Conservation (phyloP, 441 rosid species). For the Populus hybrid region DNA sequence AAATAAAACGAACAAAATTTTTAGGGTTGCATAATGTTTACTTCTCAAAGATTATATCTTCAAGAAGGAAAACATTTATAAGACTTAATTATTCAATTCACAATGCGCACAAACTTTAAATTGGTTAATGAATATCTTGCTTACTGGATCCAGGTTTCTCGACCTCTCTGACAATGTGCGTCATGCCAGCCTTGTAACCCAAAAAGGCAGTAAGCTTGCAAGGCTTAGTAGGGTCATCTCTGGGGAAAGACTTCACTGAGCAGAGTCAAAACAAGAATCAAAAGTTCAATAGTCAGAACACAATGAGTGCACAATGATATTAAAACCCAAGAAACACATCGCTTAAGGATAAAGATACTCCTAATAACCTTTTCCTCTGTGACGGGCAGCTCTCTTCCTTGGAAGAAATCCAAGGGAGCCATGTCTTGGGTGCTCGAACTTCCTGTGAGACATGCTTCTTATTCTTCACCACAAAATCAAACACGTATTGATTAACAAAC, state of each 20-base stretch:
- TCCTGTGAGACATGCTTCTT: slow-evolving; percentile 79
- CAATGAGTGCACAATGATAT: neutral
- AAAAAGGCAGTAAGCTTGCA: slow-evolving; percentile 83
- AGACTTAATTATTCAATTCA: too few relatives aligned
- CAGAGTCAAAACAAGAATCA: slow-evolving; percentile 1
- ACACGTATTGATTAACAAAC: neutral
- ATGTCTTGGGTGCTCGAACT: slow-evolving; percentile 97
- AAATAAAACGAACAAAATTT: too few relatives aligned
- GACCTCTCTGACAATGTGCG: slow-evolving; percentile 87
- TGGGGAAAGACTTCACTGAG: slow-evolving; percentile 91
- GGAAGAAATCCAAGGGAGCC: slow-evolving; percentile 96
- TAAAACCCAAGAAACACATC: neutral
- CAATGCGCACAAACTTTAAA: too few relatives aligned
- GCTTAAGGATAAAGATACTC: neutral
- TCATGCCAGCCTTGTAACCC: slow-evolving; percentile 98
- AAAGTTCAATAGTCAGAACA: too few relatives aligned
- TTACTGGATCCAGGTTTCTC: slow-evolving; percentile 96
- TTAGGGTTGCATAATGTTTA: too few relatives aligned
- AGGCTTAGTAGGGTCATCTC: slow-evolving; percentile 72
- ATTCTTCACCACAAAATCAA: neutral
- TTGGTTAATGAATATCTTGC: slow-evolving; percentile 10
- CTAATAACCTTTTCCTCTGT: slow-evolving; percentile 60
- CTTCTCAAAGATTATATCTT: too few relatives aligned
- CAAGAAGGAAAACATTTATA: too few relatives aligned
- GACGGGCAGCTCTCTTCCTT: slow-evolving; percentile 85